Percentiles rank a stretch among this genome's conserved stretches.
Evolutionary conservation across 306 rosid species (phyloP).

Genomic region (Trifolium repens): DNA sequence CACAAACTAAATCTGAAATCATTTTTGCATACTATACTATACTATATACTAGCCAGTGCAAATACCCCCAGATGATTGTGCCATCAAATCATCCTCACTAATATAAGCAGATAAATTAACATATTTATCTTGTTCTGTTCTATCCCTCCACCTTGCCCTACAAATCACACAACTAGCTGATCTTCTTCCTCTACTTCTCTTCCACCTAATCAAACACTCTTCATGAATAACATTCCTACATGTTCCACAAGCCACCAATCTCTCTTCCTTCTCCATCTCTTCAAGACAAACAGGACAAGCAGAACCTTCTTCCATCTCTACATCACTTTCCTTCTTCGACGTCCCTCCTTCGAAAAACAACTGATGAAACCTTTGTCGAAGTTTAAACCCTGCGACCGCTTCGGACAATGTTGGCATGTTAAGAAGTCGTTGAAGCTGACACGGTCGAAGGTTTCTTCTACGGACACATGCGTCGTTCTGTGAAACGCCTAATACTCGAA

Average conservation of each 20-base stretch:
- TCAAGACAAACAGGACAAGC: slow-evolving; percentile 81
- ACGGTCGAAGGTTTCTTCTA: slow-evolving; percentile 59
- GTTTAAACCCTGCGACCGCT: slow-evolving; percentile 55
- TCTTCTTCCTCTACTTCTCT: slow-evolving; percentile 71
- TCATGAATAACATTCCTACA: slow-evolving; percentile 82
- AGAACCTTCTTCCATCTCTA: slow-evolving; percentile 64
- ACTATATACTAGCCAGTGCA: slow-evolving; percentile 19
- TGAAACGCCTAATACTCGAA: slow-evolving; percentile 68
- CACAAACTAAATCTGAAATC: not conserved
- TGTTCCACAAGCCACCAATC: slow-evolving; percentile 67
- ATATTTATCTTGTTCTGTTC: slow-evolving; percentile 56
- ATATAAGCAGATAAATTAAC: slow-evolving; percentile 75
- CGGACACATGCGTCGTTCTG: slow-evolving; percentile 63
- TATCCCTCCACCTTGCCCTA: slow-evolving; percentile 78
- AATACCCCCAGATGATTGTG: not conserved
- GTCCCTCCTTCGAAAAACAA: slow-evolving; percentile 42
- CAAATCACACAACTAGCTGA: slow-evolving; percentile 75
- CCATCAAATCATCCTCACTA: slow-evolving; percentile 39
- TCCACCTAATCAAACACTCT: slow-evolving; percentile 78
- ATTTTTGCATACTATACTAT: not conserved
- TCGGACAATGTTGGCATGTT: slow-evolving; percentile 53
- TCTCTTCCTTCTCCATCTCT: slow-evolving; percentile 69
- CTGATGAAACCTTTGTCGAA: slow-evolving; percentile 67
- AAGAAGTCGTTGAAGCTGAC: slow-evolving; percentile 60
- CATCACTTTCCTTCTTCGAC: not conserved